Evolutionary conservation across 441 rosid species (phyloP).

Genomic region (Euphorbia schlechtendalii): DNA sequence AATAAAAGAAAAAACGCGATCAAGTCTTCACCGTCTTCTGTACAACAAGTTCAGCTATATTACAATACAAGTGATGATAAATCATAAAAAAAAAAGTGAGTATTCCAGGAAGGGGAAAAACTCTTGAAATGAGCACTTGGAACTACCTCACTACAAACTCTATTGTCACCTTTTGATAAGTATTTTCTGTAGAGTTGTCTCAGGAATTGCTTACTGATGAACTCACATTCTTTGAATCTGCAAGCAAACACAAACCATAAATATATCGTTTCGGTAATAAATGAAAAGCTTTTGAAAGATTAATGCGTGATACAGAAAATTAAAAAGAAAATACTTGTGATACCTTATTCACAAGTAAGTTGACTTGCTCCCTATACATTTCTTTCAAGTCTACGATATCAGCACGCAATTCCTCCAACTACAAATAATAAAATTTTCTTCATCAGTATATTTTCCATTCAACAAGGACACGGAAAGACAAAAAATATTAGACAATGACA

Average conservation of each 20-base stretch:
- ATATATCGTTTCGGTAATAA: background rate
- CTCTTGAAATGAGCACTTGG: conserved; percentile 13
- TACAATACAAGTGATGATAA: conserved; percentile 15
- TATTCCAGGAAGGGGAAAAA: conserved; percentile 8
- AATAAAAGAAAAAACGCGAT: background rate
- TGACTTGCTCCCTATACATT: conserved; percentile 99
- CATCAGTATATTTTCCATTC: conserved; percentile 21
- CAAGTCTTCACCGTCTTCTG: conserved; percentile 5
- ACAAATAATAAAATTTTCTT: conserved; percentile 22
- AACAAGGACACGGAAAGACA: too few species aligned
- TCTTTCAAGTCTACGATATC: conserved; percentile 96
- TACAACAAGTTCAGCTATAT: conserved; percentile 22
- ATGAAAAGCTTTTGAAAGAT: background rate
- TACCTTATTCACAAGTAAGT: conserved; percentile 95
- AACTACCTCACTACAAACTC: conserved; percentile 16
- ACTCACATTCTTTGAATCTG: conserved; percentile 52
- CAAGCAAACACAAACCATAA: conserved; percentile 7
- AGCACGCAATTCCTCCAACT: conserved; percentile 97
- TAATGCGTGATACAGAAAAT: background rate
- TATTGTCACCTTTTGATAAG: conserved; percentile 10
- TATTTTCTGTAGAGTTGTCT: conserved; percentile 8
- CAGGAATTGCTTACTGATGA: conserved; percentile 27
- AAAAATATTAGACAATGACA: background rate
- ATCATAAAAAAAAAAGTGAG: background rate
- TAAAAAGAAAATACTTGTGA: background rate